These are phyloP conservation scores for Leccinum cinnamomeum DNA, from an alignment of 1,284 basidiomycete genomes.

Conservation along the genomic window DNA sequence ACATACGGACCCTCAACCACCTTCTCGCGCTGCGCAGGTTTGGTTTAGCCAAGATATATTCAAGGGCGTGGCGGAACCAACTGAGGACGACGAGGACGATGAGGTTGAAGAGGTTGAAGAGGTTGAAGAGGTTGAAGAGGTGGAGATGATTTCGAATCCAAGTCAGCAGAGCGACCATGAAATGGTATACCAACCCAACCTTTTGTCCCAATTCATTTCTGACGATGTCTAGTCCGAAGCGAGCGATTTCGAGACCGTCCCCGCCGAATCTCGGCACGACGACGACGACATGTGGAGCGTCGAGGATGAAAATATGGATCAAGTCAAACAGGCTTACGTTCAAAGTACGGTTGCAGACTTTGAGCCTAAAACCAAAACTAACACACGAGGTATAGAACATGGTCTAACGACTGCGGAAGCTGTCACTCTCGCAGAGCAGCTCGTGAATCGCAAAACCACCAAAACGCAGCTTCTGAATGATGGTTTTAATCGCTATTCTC, in stretches of 20 bases:
- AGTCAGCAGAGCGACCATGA: constrained; percentile 36
- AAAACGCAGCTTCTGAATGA: constrained; percentile 90
- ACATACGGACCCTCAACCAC: constrained; percentile 42
- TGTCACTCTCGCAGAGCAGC: constrained; percentile 86
- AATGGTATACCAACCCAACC: constrained; percentile 33
- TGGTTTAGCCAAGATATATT: constrained; percentile 99
- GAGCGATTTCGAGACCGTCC: constrained; percentile 25
- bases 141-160: constrained; percentile 20
- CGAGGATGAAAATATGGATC: constrained; percentile 78
- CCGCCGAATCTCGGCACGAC: constrained; percentile 48
- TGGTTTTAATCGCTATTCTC: constrained; percentile 93
- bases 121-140: constrained; percentile 37
- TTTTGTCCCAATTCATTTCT: constrained; percentile 10
- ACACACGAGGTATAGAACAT: constrained; percentile 60
- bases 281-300: constrained; percentile 82
- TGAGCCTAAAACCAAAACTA: background rate
- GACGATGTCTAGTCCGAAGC: constrained; percentile 22
- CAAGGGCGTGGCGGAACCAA: constrained; percentile 55
- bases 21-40: constrained; percentile 57
- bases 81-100: constrained; percentile 29
- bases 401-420: constrained; percentile 92
- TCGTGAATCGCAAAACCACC: constrained; percentile 92
- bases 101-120: constrained; percentile 13
- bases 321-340: constrained; percentile 68
- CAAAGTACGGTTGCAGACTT: constrained; percentile 52